Percentiles rank a stretch among this genome's conserved stretches.
These are phyloP conservation scores for Blastobotrys petasosporus DNA, from an alignment of 1,139 yeast genomes.

Conservation along the genomic window DNA sequence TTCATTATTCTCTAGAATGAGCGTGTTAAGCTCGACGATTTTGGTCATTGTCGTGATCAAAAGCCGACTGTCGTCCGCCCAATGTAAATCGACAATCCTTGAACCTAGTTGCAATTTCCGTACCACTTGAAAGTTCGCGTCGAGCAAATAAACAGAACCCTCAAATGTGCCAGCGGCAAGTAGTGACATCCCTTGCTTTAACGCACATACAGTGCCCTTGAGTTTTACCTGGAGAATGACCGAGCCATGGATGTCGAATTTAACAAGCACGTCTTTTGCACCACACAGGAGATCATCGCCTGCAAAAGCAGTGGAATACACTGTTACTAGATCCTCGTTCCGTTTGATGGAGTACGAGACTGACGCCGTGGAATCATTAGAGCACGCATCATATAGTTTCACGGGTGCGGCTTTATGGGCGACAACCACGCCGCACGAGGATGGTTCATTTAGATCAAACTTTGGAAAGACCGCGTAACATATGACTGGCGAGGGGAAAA, in stretches of 20 bases:
- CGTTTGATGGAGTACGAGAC: slow-evolving; percentile 23
- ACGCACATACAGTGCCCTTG: too few relatives aligned
- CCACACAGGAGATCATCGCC: slow-evolving; percentile 19
- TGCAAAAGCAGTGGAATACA: slow-evolving; percentile 17
- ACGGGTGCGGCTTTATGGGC: slow-evolving; percentile 29
- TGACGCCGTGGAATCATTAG: slow-evolving; percentile 17
- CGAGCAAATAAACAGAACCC: slow-evolving; percentile 20
- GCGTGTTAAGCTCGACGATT: too few relatives aligned
- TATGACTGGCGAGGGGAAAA: slow-evolving; percentile 22
- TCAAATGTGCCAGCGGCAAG: slow-evolving; percentile 16
- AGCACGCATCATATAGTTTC: slow-evolving; percentile 25
- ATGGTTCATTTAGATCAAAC: slow-evolving; percentile 20
- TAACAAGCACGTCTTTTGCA: slow-evolving; percentile 17
- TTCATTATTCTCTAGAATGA: too few relatives aligned
- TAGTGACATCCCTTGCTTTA: too few relatives aligned
- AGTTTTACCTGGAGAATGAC: too few relatives aligned
- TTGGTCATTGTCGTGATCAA: too few relatives aligned
- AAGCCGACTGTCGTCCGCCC: too few relatives aligned
- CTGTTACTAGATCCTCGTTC: slow-evolving; percentile 17
- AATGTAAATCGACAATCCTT: too few relatives aligned
- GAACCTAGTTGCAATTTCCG: too few relatives aligned
- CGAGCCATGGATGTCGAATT: slow-evolving; percentile 25
- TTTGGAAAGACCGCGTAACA: slow-evolving; percentile 25
- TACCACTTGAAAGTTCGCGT: slow-evolving; percentile 9
- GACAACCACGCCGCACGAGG: slow-evolving; percentile 21